These are phyloP conservation scores for Cryptococcus sp. DNA, from an alignment of 1,284 basidiomycete genomes.

Conservation along the genomic window DNA sequence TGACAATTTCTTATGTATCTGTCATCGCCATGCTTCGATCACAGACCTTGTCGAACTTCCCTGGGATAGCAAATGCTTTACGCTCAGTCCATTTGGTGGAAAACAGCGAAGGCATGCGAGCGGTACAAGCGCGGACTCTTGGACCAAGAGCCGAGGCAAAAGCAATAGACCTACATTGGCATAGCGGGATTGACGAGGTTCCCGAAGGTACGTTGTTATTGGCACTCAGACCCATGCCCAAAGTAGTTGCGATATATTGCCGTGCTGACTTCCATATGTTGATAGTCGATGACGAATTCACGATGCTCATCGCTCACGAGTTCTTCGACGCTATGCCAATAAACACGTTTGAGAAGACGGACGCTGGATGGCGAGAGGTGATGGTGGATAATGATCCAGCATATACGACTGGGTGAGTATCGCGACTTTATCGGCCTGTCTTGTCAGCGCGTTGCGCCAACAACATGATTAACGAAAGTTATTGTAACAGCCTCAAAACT, in stretches of 20 bases:
- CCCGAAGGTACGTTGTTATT: slow-evolving; percentile 47
- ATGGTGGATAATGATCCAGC: slow-evolving; percentile 62
- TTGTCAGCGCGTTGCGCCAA: neutral
- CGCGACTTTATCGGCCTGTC: slow-evolving; percentile 1
- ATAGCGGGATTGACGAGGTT: slow-evolving; percentile 71
- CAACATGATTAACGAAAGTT: neutral
- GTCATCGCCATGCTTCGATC: neutral
- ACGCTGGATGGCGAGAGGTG: slow-evolving; percentile 84
- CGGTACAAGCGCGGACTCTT: slow-evolving; percentile 66
- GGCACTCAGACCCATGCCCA: neutral
- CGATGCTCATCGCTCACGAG: slow-evolving; percentile 90
- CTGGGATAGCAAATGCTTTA: slow-evolving; percentile 62
- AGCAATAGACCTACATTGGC: slow-evolving; percentile 64
- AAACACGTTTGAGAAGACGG: slow-evolving; percentile 79
- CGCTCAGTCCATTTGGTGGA: slow-evolving; percentile 75
- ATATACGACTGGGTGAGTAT: slow-evolving; percentile 19
- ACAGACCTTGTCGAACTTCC: slow-evolving; percentile 45
- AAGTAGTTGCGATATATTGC: neutral
- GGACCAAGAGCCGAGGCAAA: slow-evolving; percentile 23
- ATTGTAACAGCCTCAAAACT: slow-evolving; percentile 20
- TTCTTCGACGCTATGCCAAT: slow-evolving; percentile 97
- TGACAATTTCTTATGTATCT: slow-evolving; percentile 1
- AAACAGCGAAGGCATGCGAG: slow-evolving; percentile 68
- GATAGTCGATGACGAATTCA: slow-evolving; percentile 61
- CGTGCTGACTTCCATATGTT: neutral